Percentiles rank a stretch among this genome's conserved stretches.
Conservation (phyloP, 306 rosid genomes). For the Sophora flavescens region DNA sequence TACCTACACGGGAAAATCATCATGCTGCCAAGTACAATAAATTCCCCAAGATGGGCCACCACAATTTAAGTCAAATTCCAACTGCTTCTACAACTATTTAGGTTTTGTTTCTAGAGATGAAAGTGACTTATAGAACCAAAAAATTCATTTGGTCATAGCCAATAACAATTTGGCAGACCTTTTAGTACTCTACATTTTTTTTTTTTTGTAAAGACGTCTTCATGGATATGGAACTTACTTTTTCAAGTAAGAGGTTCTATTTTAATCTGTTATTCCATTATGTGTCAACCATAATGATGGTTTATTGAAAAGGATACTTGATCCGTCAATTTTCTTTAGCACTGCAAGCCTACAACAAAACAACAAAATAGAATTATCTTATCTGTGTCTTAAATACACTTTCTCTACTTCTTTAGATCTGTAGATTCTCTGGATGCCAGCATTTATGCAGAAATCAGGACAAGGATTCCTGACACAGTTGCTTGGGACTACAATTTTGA, state of each 20-base stretch:
- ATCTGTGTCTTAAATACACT: slow-evolving; percentile 20
- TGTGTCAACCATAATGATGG: slow-evolving; percentile 3
- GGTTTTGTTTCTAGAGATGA: slow-evolving; percentile 14
- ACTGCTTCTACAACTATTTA: slow-evolving; percentile 35
- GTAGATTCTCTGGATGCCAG: slow-evolving; percentile 79
- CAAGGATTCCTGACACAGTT: slow-evolving; percentile 89
- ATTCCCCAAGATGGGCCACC: slow-evolving; percentile 15
- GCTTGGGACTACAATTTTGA: slow-evolving; percentile 96
- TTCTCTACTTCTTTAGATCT: slow-evolving; percentile 61
- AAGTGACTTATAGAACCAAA: background rate
- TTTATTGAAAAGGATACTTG: slow-evolving; percentile 15
- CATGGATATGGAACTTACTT: slow-evolving; percentile 1
- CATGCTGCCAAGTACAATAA: background rate
- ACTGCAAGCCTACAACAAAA: background rate
- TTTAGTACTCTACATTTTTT: background rate
- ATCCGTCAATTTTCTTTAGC: slow-evolving; percentile 28
- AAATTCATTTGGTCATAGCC: background rate
- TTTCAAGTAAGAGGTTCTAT: slow-evolving; percentile 21
- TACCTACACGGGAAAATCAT: background rate
- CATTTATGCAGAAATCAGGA: slow-evolving; percentile 93
- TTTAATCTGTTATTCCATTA: slow-evolving; percentile 28
- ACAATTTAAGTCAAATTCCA: background rate
- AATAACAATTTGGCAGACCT: background rate
- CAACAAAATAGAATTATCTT: slow-evolving; percentile 8
- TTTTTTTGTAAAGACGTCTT: background rate